A percentile compares a stretch with the other conserved stretches of the same genome.
phyloP scores from a whole-genome alignment of 345 rosid genomes.

The Citrus australasica region DNA sequence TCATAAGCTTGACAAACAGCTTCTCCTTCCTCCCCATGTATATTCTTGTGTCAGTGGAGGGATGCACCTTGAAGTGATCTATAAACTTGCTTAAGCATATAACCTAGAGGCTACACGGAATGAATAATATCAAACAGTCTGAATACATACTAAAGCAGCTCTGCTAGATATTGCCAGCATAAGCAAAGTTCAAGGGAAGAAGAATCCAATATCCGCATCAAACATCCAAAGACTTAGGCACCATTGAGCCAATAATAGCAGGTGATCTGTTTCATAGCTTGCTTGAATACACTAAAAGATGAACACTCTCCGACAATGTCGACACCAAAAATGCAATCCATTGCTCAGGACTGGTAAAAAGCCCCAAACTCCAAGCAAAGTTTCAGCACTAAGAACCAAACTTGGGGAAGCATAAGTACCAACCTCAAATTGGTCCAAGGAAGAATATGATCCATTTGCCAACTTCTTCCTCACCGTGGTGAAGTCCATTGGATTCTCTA shows the following conservation, averaged over 20 bases:
- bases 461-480: conserved; percentile 79
- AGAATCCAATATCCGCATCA: background rate
- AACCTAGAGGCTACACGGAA: background rate
- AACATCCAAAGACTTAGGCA: background rate
- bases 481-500: conserved; percentile 87
- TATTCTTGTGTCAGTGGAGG: background rate
- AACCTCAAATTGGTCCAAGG: conserved; percentile 76
- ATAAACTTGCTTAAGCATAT: background rate
- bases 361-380: conserved; percentile 1
- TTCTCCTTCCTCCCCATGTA: background rate
- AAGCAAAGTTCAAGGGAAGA: background rate
- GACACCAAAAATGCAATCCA: background rate
- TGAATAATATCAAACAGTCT: background rate
- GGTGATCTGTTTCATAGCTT: background rate
- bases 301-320: background rate
- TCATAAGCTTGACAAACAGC: background rate
- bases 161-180: background rate
- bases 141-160: background rate
- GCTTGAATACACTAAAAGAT: background rate
- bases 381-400: conserved; percentile 9
- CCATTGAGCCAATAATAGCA: background rate
- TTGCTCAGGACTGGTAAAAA: background rate
- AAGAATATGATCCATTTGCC: conserved; percentile 59
- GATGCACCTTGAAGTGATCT: background rate
- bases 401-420: conserved; percentile 6